Evolutionary conservation across 2,329 filamentous ascomycete genomes (phyloP).

Genomic region (Graphilbum ipis-grandicollis): DNA sequence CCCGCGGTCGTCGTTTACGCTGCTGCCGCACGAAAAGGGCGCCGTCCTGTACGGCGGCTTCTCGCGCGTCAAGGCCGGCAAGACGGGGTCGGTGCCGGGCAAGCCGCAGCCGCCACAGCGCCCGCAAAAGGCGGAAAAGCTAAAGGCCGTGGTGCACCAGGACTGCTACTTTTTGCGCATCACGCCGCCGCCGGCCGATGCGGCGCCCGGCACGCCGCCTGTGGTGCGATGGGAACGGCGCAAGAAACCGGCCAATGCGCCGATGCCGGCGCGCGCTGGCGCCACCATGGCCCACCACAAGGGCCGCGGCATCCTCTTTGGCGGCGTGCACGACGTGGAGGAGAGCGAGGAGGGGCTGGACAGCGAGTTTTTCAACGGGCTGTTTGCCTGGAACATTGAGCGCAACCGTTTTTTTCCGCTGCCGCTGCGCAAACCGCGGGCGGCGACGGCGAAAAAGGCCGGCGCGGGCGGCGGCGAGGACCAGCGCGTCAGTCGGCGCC

Average conservation of each 20-base stretch:
- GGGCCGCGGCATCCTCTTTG: constrained; percentile 81
- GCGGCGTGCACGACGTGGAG: constrained; percentile 86
- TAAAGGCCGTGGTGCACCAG: constrained; percentile 81
- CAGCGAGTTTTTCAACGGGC: constrained; percentile 85
- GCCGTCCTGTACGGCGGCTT: constrained; percentile 89
- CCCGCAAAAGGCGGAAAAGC: constrained; percentile 56
- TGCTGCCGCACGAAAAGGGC: constrained; percentile 78
- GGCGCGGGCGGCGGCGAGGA: constrained; percentile 15
- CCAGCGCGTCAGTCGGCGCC: constrained; percentile 41
- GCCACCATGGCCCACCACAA: constrained; percentile 91
- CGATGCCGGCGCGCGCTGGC: constrained; percentile 68
- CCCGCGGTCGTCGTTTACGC: constrained; percentile 75
- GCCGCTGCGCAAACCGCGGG: constrained; percentile 55
- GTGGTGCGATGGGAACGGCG: constrained; percentile 78
- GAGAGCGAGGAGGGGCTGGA: constrained; percentile 89
- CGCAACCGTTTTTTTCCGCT: constrained; percentile 89
- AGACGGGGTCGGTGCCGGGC: constrained; percentile 21
- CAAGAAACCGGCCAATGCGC: constrained; percentile 81
- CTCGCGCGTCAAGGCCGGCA: constrained; percentile 60
- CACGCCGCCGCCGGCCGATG: constrained; percentile 51
- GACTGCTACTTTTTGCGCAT: constrained; percentile 90
- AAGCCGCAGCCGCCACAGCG: constrained; percentile 31
- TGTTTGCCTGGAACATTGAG: constrained; percentile 91
- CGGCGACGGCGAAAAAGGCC: constrained; percentile 12
- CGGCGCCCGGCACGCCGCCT: constrained; percentile 46